These are phyloP conservation scores for Royoungia palumana DNA, from an alignment of 768 basidiomycete genomes.

Conservation along the genomic window DNA sequence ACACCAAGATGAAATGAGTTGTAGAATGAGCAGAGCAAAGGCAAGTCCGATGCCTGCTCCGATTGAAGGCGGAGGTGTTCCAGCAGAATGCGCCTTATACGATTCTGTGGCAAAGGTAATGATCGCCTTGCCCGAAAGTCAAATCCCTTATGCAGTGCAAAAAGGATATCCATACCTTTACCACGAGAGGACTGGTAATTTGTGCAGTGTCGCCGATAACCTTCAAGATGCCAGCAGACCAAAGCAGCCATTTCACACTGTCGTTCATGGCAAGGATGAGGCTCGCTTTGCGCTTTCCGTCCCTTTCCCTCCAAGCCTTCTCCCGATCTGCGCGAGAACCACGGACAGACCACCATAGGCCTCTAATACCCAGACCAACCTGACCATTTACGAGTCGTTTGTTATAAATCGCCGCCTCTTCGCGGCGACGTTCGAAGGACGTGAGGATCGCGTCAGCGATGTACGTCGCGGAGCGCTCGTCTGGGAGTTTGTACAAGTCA, in stretches of 20 bases:
- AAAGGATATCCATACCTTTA: constrained; percentile 52
- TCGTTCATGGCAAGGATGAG: constrained; percentile 71
- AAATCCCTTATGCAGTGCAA: background rate
- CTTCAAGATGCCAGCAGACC: constrained; percentile 61
- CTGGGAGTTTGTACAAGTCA: constrained; percentile 78
- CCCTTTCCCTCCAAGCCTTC: constrained; percentile 58
- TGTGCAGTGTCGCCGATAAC: constrained; percentile 69
- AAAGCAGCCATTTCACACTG: constrained; percentile 74
- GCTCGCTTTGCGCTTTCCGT: constrained; percentile 62
- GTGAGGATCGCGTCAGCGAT: constrained; percentile 61
- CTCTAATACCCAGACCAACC: constrained; percentile 51
- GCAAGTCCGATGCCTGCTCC: constrained; percentile 72
- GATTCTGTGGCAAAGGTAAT: constrained; percentile 68
- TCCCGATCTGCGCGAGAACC: constrained; percentile 50
- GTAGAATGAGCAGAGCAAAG: constrained; percentile 65
- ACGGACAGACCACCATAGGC: constrained; percentile 57
- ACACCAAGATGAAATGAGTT: constrained; percentile 62
- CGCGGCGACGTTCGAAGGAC: constrained; percentile 59
- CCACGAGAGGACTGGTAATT: constrained; percentile 70
- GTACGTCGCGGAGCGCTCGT: constrained; percentile 51
- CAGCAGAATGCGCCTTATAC: constrained; percentile 45
- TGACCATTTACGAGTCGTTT: constrained; percentile 61
- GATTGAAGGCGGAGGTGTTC: constrained; percentile 38
- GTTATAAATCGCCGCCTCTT: constrained; percentile 69
- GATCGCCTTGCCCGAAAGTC: constrained; percentile 45